phyloP scores from a whole-genome alignment of 169 alveolate genomes.

The Blepharisma undulans region DNA sequence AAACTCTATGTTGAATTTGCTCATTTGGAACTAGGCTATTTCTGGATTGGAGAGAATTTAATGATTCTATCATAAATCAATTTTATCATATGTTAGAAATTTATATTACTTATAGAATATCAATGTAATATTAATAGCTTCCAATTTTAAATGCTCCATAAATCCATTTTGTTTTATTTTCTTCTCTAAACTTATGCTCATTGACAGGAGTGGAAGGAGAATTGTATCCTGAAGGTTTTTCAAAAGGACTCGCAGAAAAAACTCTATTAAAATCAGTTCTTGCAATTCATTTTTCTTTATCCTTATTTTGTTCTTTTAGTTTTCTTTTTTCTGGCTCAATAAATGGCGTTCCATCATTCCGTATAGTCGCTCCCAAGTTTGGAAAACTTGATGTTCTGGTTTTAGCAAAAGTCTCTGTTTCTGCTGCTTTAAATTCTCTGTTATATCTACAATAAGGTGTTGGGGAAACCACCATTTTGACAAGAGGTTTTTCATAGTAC shows the following conservation, averaged over 20 bases:
- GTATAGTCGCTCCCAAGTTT: background rate
- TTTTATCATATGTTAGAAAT: background rate
- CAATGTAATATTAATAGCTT: background rate
- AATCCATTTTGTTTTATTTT: conserved; percentile 28
- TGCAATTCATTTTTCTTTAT: background rate
- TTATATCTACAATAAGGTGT: conserved; percentile 25
- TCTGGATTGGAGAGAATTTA: background rate
- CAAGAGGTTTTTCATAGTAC: conserved; percentile 20
- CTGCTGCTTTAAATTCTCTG: background rate
- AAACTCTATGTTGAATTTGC: background rate
- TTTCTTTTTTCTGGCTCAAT: conserved; percentile 23
- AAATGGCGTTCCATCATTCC: conserved; percentile 18
- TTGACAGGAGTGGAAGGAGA: background rate
- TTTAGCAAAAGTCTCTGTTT: background rate
- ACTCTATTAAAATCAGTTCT: conserved; percentile 39
- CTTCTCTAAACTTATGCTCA: conserved; percentile 34
- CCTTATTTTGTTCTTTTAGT: background rate
- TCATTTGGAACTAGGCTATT: background rate
- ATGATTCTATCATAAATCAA: background rate
- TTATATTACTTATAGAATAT: background rate
- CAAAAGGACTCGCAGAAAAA: background rate
- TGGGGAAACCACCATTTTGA: background rate
- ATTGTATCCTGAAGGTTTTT: background rate
- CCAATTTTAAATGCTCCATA: conserved; percentile 37
- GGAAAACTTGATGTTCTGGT: conserved; percentile 15